phyloP scores from a whole-genome alignment of 805 yeast species.

The Blastobotrys attinorum region DNA sequence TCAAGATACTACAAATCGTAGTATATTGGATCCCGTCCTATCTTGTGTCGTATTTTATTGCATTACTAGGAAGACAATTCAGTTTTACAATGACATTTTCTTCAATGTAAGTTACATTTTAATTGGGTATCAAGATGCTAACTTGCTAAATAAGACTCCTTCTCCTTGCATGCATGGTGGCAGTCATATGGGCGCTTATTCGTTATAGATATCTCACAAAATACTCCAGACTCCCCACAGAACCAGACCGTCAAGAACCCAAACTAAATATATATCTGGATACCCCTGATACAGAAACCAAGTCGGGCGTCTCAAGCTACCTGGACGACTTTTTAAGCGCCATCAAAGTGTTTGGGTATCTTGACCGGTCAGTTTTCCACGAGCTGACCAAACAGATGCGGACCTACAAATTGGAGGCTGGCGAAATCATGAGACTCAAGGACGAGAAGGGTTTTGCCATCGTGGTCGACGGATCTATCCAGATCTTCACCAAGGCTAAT shows the following conservation, averaged over 20 bases:
- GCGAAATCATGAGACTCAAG: conserved; percentile 67
- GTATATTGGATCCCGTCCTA: neutral
- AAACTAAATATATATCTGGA: conserved; percentile 41
- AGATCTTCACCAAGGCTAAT: conserved; percentile 55
- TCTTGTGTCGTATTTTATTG: conserved; percentile 11
- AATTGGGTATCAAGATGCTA: conserved; percentile 10
- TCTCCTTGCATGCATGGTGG: conserved; percentile 11
- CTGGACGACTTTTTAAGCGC: conserved; percentile 86
- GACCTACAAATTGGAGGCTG: conserved; percentile 70
- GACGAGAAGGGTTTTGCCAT: conserved; percentile 80
- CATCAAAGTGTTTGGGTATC: conserved; percentile 86
- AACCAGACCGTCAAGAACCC: conserved; percentile 37
- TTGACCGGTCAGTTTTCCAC: conserved; percentile 84
- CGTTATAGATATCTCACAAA: conserved; percentile 57
- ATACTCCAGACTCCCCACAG: conserved; percentile 50
- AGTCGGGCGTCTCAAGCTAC: conserved; percentile 52
- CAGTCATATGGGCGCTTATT: conserved; percentile 39
- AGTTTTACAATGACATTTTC: conserved; percentile 46
- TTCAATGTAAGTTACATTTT: conserved; percentile 29
- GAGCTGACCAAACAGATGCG: conserved; percentile 88
- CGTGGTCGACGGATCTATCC: conserved; percentile 85
- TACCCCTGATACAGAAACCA: conserved; percentile 27
- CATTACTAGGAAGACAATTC: conserved; percentile 37
- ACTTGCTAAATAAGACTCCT: conserved; percentile 3
- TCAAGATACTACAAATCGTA: conserved; percentile 11